These are phyloP conservation scores for Pichia sp. DNA, from an alignment of 1,139 yeast genomes.

Conservation along the genomic window DNA sequence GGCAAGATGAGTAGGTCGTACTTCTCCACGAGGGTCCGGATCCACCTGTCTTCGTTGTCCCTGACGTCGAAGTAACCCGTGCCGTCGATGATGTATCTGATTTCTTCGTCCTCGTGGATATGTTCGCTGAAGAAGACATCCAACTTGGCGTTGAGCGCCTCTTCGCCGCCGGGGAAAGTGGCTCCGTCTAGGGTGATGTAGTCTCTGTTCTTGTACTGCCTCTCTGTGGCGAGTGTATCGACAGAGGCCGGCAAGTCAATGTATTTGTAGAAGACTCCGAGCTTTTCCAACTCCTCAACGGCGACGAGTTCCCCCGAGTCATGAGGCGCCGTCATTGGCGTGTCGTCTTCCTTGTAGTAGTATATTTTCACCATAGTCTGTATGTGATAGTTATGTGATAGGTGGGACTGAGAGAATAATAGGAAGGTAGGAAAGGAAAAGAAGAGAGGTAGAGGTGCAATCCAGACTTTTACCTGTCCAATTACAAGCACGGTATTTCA, in stretches of 20 bases:
- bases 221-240: slow-evolving; percentile 58
- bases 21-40: slow-evolving; percentile 59
- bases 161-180: slow-evolving; percentile 59
- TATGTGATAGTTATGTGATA: neutral
- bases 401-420: neutral
- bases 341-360: slow-evolving; percentile 64
- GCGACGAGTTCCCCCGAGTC: slow-evolving; percentile 60
- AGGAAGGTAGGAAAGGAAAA: neutral
- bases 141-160: slow-evolving; percentile 60
- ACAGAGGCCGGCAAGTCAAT: slow-evolving; percentile 54
- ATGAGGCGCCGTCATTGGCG: slow-evolving; percentile 66
- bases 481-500: neutral
- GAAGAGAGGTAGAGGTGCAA: neutral
- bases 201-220: slow-evolving; percentile 80
- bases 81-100: slow-evolving; percentile 83
- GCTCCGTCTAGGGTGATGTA: slow-evolving; percentile 56
- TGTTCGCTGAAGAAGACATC: slow-evolving; percentile 78
- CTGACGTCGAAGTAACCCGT: slow-evolving; percentile 91
- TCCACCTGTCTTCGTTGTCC: slow-evolving; percentile 58
- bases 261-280: slow-evolving; percentile 70
- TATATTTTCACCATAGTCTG: slow-evolving; percentile 37
- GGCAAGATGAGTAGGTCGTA: slow-evolving; percentile 76
- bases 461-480: neutral
- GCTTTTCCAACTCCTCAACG: slow-evolving; percentile 41
- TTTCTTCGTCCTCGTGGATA: slow-evolving; percentile 95